Evolutionary conservation across 2,329 filamentous ascomycete species (phyloP), one percentile per base, ranked within the genome.

Genomic region (Penicillium sp.): DNA sequence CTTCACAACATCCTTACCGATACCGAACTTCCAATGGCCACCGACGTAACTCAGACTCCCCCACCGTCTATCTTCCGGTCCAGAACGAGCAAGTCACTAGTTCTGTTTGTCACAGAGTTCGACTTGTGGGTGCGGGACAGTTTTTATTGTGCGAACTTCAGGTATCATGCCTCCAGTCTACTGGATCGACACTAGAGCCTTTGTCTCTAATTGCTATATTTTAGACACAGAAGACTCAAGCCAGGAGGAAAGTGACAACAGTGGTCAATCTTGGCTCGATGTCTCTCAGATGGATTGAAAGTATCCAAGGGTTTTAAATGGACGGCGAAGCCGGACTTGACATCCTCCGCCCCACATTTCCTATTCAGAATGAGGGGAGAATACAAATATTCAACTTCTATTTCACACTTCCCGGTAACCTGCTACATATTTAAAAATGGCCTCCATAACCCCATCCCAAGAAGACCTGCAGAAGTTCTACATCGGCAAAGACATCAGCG

Each of bases 401-500:
- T 23, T 12, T 17, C 19, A 29, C 6, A 17, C 25, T 51, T 46
- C n/a, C 21, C 10, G 21, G 8, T 48, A 19, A 38, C 33, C 19
- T 35, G 4, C 37, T 47, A 19, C 25, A 27, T 37, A 17, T 45
- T 23, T 19, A 15, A 54, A 8, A 27, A 61, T 61, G 60, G 33
- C 56, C 12, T 47, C 50, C 7, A 10, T 50, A 1, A 35, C 12
- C 2, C 61, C 65, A 8, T 61, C 66, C 2, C 57, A 62, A 12
- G 48, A 49, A 15, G 52, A 64, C 0, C 55, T 69, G 10, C 55
- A 55, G 25, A 42, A 54, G 9, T 63, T 64, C 53, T 89, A 83
- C 68, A 75, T 90, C 25, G 86, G 87, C 57, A 83, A 85, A 65
- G 80, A 77, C 2, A 77, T 92, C 19, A 69, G 77, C 50, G 80